These are phyloP conservation scores for Pichia deserticola DNA, from an alignment of 805 yeast genomes.

Conservation along the genomic window DNA sequence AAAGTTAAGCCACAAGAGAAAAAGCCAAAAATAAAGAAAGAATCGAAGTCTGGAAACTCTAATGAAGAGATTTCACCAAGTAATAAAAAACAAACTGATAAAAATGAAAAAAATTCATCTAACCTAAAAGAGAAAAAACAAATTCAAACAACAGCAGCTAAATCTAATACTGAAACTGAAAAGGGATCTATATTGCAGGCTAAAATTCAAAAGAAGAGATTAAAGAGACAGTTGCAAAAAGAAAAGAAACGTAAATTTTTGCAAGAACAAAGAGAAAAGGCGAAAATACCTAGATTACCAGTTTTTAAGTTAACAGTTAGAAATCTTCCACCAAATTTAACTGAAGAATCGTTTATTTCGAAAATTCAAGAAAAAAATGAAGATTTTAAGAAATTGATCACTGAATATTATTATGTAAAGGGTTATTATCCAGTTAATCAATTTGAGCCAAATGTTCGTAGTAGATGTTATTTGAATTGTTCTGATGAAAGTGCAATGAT, in stretches of 20 bases:
- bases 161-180: too few species aligned
- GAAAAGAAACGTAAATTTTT: neutral
- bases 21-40: too few species aligned
- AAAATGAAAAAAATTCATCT: too few species aligned
- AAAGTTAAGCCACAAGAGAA: too few species aligned
- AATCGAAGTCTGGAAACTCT: too few species aligned
- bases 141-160: neutral
- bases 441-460: constrained; percentile 32
- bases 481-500: constrained; percentile 22
- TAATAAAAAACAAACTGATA: too few species aligned
- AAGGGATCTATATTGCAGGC: neutral
- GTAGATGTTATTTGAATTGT: constrained; percentile 36
- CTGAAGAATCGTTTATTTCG: constrained; percentile 21
- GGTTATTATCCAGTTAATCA: constrained; percentile 35
- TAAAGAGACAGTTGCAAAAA: neutral
- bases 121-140: neutral
- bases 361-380: constrained; percentile 1
- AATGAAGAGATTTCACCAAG: too few species aligned
- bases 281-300: neutral
- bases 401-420: constrained; percentile 30
- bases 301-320: constrained; percentile 31
- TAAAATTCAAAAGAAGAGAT: neutral
- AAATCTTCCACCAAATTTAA: constrained; percentile 36
- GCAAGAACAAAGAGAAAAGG: neutral
- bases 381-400: neutral